These are phyloP conservation scores for Eimeria brunetti DNA, from an alignment of 169 alveolate species.

Conservation along the genomic window DNA sequence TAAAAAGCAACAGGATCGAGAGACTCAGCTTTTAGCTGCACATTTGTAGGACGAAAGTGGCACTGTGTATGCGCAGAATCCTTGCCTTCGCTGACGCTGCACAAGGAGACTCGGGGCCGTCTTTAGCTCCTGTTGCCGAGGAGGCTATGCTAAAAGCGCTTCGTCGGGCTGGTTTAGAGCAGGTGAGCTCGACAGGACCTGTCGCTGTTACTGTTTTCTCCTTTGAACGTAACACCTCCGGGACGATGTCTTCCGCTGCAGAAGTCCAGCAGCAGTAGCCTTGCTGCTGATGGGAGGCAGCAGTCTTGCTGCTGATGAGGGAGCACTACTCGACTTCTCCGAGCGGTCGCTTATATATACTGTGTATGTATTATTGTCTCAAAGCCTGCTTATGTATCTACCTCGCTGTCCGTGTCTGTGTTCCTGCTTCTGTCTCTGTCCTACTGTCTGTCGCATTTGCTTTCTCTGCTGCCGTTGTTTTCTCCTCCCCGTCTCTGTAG, in stretches of 20 bases:
- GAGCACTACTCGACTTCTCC: not conserved
- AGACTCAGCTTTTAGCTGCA: not conserved
- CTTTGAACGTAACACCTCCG: not conserved
- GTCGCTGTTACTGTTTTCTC: not conserved
- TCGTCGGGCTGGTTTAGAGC: slow-evolving; percentile 84
- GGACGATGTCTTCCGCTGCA: not conserved
- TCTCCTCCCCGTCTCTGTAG: not conserved
- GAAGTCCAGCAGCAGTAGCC: not conserved
- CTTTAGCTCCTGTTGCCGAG: slow-evolving; percentile 93
- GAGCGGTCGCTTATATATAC: not conserved
- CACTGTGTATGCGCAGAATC: slow-evolving; percentile 79
- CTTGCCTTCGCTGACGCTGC: slow-evolving; percentile 93
- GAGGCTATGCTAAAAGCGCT: slow-evolving; percentile 89
- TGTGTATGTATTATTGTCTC: not conserved
- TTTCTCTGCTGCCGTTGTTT: not conserved
- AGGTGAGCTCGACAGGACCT: slow-evolving; percentile 71
- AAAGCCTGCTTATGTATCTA: not conserved
- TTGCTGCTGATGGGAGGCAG: not conserved
- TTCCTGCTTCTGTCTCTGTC: not conserved
- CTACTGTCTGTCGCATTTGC: not conserved
- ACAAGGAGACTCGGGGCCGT: slow-evolving; percentile 91
- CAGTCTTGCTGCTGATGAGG: no score
- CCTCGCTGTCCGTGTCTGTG: not conserved
- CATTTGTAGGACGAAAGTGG: not conserved
- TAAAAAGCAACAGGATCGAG: not conserved